phyloP scores from a whole-genome alignment of 495 filamentous ascomycete species.

The Lophium mytilinum region DNA sequence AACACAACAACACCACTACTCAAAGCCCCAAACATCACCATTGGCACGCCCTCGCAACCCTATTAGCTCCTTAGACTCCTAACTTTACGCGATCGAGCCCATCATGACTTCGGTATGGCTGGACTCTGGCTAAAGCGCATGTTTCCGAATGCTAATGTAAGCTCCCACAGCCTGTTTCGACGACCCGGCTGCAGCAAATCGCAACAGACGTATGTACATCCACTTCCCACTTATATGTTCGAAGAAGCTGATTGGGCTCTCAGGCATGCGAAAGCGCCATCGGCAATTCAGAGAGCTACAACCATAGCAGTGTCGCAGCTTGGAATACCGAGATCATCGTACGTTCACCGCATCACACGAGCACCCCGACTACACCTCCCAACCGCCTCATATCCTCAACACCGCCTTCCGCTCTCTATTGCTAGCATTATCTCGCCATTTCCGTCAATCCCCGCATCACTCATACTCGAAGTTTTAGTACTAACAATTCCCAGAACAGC shows the following conservation, averaged over 20 bases:
- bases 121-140: background rate
- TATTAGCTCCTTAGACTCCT: too few relatives aligned
- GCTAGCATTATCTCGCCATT: too few relatives aligned
- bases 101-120: background rate
- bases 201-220: constrained; percentile 60
- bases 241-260: background rate
- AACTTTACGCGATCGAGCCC: background rate
- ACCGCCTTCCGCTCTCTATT: too few relatives aligned
- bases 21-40: too few relatives aligned
- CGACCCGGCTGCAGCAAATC: constrained; percentile 72
- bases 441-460: too few relatives aligned
- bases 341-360: constrained; percentile 30
- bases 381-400: background rate
- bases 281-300: constrained; percentile 61
- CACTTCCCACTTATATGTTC: background rate
- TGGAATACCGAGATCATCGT: constrained; percentile 95
- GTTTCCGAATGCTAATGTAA: background rate
- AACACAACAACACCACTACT: too few relatives aligned
- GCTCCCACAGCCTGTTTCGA: constrained; percentile 58
- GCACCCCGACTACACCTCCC: background rate
- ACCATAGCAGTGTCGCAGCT: constrained; percentile 64
- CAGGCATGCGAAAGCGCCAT: constrained; percentile 80
- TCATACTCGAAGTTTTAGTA: too few relatives aligned
- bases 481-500: constrained; percentile 50
- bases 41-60: background rate